phyloP scores from a whole-genome alignment of 2,329 filamentous ascomycete species.

The Mycogone perniciosa region DNA sequence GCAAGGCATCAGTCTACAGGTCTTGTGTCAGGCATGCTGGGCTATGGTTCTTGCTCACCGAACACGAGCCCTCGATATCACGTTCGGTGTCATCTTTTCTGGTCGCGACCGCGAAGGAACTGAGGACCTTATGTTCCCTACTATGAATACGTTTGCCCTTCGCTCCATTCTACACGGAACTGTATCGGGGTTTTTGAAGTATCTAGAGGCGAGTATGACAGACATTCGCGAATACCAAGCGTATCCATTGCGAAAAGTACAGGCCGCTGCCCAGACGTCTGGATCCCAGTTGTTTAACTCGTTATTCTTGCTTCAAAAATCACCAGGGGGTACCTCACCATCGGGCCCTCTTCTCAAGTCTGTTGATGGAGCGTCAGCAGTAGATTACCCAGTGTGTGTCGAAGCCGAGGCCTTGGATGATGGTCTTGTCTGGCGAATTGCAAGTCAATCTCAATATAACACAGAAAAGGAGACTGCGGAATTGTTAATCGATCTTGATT shows the following conservation, averaged over 20 bases:
- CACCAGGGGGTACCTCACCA: constrained; percentile 5
- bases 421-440: constrained; percentile 62
- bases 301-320: constrained; percentile 49
- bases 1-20: constrained; percentile 66
- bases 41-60: constrained; percentile 61
- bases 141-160: constrained; percentile 84
- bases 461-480: constrained; percentile 37
- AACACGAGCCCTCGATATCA: constrained; percentile 61
- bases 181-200: constrained; percentile 56
- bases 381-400: constrained; percentile 76
- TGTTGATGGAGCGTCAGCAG: constrained; percentile 55
- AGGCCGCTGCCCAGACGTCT: constrained; percentile 35
- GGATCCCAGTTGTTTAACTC: constrained; percentile 45
- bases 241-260: constrained; percentile 67
- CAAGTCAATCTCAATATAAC: constrained; percentile 55
- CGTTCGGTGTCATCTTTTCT: constrained; percentile 77
- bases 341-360: constrained; percentile 50
- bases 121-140: constrained; percentile 69
- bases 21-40: constrained; percentile 72
- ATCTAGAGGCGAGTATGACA: constrained; percentile 65
- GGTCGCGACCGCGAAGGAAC: constrained; percentile 71
- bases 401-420: constrained; percentile 63
- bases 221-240: constrained; percentile 66
- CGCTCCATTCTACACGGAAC: constrained; percentile 67
- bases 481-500: constrained; percentile 55